These are phyloP conservation scores for Rubia yunnanensis DNA, from an alignment of 257 asterid genomes.

Conservation along the genomic window DNA sequence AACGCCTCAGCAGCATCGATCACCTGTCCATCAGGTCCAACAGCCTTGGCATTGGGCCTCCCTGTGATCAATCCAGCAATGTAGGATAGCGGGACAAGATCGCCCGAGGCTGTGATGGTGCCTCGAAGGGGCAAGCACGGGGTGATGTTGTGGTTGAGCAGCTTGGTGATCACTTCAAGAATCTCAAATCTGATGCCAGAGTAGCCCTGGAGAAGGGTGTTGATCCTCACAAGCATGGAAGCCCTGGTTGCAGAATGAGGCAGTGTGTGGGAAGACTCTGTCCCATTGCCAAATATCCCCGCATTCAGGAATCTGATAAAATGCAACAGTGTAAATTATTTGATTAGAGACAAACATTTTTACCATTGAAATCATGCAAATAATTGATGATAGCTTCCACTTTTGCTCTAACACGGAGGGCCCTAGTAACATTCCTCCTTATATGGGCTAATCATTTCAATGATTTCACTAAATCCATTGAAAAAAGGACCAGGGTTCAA, in stretches of 20 bases:
- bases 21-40: slow-evolving; percentile 21
- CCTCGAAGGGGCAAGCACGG: slow-evolving; percentile 30
- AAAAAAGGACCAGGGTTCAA: too few relatives aligned
- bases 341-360: not conserved
- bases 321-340: not conserved
- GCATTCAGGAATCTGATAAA: slow-evolving; percentile 21
- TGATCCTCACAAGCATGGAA: slow-evolving; percentile 23
- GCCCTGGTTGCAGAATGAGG: slow-evolving; percentile 26
- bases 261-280: slow-evolving; percentile 22
- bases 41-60: slow-evolving; percentile 21
- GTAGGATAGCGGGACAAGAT: slow-evolving; percentile 25
- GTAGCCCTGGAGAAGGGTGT: slow-evolving; percentile 26
- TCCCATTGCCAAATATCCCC: slow-evolving; percentile 23
- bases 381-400: not conserved
- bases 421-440: too few relatives aligned
- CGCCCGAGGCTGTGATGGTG: slow-evolving; percentile 24
- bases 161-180: slow-evolving; percentile 21
- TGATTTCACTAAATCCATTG: too few relatives aligned
- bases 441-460: too few relatives aligned
- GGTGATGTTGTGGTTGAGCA: slow-evolving; percentile 24
- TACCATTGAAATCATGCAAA: not conserved
- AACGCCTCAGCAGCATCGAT: slow-evolving; percentile 20
- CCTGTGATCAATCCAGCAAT: slow-evolving; percentile 25
- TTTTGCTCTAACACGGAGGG: too few relatives aligned
- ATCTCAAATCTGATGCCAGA: slow-evolving; percentile 29